Evolutionary conservation across 257 asterid species (phyloP).

Genomic region (Nicotiana otophora): DNA sequence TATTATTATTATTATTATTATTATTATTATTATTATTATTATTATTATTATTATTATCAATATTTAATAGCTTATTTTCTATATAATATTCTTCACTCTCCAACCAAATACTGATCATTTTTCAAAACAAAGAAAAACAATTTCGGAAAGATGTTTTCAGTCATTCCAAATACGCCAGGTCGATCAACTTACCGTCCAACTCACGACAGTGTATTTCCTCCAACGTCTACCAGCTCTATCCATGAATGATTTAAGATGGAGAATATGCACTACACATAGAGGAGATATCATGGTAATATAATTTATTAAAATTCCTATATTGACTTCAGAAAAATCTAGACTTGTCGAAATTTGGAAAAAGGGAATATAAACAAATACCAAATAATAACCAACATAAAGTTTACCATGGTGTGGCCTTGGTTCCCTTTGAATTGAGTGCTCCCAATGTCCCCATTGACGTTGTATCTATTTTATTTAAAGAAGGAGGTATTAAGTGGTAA

Average conservation of each 20-base stretch:
- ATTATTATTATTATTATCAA: too few species aligned
- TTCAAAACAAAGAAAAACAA: too few species aligned
- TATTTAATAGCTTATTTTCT: too few species aligned
- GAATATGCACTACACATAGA: not conserved
- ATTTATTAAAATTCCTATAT: not conserved
- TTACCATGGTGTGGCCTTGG: conserved; percentile 33
- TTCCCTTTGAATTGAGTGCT: conserved; percentile 41
- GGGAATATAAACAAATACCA: not conserved
- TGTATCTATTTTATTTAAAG: conserved; percentile 38
- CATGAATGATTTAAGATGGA: conserved; percentile 37
- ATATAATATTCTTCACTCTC: not conserved
- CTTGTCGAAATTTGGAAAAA: too few species aligned
- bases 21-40: too few species aligned
- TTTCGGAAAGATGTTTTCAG: not conserved
- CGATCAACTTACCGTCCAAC: conserved; percentile 58
- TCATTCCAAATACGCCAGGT: not conserved
- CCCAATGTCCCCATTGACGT: conserved; percentile 73
- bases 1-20: too few species aligned
- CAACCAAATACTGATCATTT: too few species aligned
- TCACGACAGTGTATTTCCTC: conserved; percentile 57
- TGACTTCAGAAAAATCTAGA: not conserved
- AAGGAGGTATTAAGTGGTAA: not conserved
- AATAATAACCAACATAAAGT: not conserved
- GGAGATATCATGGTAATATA: not conserved
- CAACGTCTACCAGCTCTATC: conserved; percentile 61